Percentiles rank a stretch among this genome's conserved stretches.
These are phyloP conservation scores for Quercus engelmannii DNA, from an alignment of 306 rosid species.

Conservation along the genomic window DNA sequence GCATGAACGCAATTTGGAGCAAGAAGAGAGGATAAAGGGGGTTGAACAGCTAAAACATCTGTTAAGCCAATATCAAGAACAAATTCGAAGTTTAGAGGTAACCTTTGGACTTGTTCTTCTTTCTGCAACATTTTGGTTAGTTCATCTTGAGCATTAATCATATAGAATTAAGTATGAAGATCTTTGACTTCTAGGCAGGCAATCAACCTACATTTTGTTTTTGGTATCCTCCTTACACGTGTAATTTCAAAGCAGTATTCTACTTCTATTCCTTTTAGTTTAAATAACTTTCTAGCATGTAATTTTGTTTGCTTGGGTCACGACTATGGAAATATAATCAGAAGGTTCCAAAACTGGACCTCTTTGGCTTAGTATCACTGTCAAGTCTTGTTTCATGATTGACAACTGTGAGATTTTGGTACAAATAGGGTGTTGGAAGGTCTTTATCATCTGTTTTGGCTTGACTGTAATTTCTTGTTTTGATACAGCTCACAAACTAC, in stretches of 20 bases:
- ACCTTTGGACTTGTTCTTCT: background rate
- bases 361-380: background rate
- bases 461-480: background rate
- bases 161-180: background rate
- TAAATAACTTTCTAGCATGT: background rate
- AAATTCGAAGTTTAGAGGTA: conserved; percentile 35
- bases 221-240: background rate
- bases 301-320: background rate
- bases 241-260: background rate
- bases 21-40: conserved; percentile 35
- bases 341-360: background rate
- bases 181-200: background rate
- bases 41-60: conserved; percentile 32
- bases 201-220: background rate
- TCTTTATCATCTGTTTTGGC: background rate
- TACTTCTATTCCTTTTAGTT: background rate
- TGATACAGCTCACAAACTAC: conserved; percentile 34
- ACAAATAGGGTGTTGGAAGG: background rate
- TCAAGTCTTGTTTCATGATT: background rate
- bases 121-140: background rate
- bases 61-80: conserved; percentile 38
- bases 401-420: background rate
- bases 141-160: background rate
- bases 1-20: conserved; percentile 36
- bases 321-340: background rate